Evolutionary conservation across 1,284 basidiomycete species (phyloP).

Genomic region (Grifola frondosa): DNA sequence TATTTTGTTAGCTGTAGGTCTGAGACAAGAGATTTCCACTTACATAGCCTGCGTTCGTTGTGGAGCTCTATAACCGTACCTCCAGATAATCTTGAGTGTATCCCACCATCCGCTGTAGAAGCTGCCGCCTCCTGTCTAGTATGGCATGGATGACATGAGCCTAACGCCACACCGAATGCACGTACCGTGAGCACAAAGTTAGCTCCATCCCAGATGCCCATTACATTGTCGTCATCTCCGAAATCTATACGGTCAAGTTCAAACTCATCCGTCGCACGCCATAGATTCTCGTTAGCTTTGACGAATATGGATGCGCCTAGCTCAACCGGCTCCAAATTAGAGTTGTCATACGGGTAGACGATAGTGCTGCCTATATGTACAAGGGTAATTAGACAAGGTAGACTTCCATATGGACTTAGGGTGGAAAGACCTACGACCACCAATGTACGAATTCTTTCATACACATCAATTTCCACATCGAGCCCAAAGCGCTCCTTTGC

Average conservation of each 20-base stretch:
- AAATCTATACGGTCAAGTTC: constrained; percentile 64
- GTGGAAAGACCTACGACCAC: constrained; percentile 81
- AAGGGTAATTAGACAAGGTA: too few species aligned
- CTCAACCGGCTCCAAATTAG: constrained; percentile 63
- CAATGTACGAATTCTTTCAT: constrained; percentile 76
- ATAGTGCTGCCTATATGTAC: constrained; percentile 62
- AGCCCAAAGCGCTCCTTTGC: constrained; percentile 68
- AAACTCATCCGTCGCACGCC: constrained; percentile 80
- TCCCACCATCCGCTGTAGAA: constrained; percentile 62
- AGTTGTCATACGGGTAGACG: constrained; percentile 76
- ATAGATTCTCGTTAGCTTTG: constrained; percentile 76
- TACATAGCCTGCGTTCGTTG: constrained; percentile 58
- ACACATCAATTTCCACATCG: constrained; percentile 78
- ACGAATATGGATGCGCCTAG: constrained; percentile 92
- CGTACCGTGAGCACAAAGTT: constrained; percentile 66
- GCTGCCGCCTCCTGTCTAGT: constrained; percentile 41
- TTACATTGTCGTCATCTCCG: constrained; percentile 43
- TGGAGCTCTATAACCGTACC: constrained; percentile 80
- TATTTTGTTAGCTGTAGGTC: background rate
- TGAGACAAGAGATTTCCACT: constrained; percentile 22
- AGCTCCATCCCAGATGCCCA: constrained; percentile 85
- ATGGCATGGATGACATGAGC: background rate
- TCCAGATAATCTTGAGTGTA: constrained; percentile 68
- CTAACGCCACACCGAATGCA: constrained; percentile 5
- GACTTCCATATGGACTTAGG: too few species aligned